phyloP scores from a whole-genome alignment of 352 stramenopile species.

The Globisporangium lucens region DNA sequence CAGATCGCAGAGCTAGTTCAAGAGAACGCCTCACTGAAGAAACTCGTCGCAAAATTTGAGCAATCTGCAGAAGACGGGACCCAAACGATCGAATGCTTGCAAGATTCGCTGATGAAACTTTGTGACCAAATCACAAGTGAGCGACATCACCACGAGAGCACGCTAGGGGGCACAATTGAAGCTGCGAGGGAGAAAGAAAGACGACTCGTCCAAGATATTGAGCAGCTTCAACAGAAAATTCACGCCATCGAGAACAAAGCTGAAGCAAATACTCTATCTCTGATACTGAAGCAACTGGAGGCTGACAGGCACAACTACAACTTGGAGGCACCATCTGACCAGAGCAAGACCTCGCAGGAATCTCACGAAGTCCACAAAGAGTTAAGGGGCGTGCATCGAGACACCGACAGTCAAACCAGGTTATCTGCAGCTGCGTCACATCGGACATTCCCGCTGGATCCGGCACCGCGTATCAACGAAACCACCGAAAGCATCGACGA shows the following conservation, averaged over 20 bases:
- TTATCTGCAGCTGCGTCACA: not conserved
- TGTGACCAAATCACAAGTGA: conserved; percentile 33
- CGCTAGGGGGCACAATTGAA: conserved; percentile 5
- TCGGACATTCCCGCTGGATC: not conserved
- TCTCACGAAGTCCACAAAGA: not conserved
- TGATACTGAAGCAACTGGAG: not conserved
- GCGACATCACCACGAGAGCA: conserved; percentile 12
- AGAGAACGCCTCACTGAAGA: conserved; percentile 2
- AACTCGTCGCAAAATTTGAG: conserved; percentile 34
- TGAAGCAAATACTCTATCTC: not conserved
- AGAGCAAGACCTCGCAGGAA: not conserved
- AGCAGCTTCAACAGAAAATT: conserved; percentile 10
- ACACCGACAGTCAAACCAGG: not conserved
- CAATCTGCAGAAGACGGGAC: conserved; percentile 32
- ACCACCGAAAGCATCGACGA: conserved; percentile 15
- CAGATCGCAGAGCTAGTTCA: conserved; percentile 10
- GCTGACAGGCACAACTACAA: not conserved
- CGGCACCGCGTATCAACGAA: not conserved
- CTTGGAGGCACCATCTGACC: not conserved
- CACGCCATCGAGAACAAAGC: conserved; percentile 7
- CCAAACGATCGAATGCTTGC: conserved; percentile 34
- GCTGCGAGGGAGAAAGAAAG: conserved; percentile 6
- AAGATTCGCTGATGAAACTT: conserved; percentile 33
- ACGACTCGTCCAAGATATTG: conserved; percentile 6
- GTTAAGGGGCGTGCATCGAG: not conserved